Base-by-base conservation (phyloP, 768 basidiomycete species). In the Amanita exitialis region DNA sequence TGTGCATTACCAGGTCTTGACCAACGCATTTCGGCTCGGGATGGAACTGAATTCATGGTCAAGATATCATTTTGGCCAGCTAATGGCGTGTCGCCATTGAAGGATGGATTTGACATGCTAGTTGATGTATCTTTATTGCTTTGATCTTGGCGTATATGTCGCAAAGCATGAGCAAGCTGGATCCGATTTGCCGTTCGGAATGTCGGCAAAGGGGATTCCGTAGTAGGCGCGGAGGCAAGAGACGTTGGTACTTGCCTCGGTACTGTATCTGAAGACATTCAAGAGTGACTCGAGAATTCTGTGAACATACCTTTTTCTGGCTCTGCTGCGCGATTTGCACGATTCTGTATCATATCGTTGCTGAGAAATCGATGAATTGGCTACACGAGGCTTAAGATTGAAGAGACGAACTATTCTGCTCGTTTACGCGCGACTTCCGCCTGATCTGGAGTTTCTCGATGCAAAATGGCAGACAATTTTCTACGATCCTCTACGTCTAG, bases 331-430 rank as follows among this genome's bases (percentile, higher is more conserved):
- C 12, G 39, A 9, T 21, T 44, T 21, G 27, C 20, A n/a, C 49
- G 49, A 15, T 25, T 15, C 32, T 30, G 18, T 9, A 51, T 44
- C 21, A 15, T 23, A 16, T 44, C 50, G 21, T 51, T 27, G 25
- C 50, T 51, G 34, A 8, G 15, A 1, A 35, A 16, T 39, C 16
- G 10, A 44, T 44, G 7, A 44, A 34, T 30, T 6, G 21, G 13
- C n/a, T 12, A 13, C 7, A 53, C 54, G 39, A 36, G 47, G n/a
- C 15, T 9, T 35, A 30, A 36, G 51, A 37, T 18, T n/a, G 21
- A 27, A 30, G 10, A 2, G 23, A 69, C 80, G 54, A 55, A 83
- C 83, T 77, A 75, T 53, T 76, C 75, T 12, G 65, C 60, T 9
- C 81, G 58, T 53, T 66, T 63, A 34, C 60, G 54, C 13, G 61